Evolutionary conservation across 2,329 filamentous ascomycete species (phyloP).

Genomic region (Epichloe uncinata): DNA sequence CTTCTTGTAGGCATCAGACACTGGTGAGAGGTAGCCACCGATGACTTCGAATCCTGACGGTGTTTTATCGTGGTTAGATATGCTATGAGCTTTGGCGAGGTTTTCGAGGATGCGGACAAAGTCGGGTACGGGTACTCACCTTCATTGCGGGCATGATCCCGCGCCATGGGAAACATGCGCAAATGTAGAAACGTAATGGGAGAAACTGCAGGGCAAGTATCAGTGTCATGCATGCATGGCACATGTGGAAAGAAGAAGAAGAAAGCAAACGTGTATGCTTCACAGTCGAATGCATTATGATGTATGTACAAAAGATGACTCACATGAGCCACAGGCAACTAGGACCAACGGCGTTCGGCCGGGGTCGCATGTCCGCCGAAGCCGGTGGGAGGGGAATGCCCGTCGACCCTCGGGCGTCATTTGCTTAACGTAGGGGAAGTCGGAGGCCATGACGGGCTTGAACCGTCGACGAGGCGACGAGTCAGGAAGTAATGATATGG

Average conservation of each 20-base stretch:
- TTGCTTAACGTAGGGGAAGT: slow-evolving; percentile 22
- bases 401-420: slow-evolving; percentile 29
- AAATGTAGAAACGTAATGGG: slow-evolving; percentile 66
- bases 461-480: neutral
- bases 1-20: slow-evolving; percentile 24
- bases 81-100: neutral
- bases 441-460: slow-evolving; percentile 13
- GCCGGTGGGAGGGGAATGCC: slow-evolving; percentile 46
- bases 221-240: no score
- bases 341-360: slow-evolving; percentile 3
- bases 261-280: neutral
- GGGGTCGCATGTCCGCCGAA: slow-evolving; percentile 38
- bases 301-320: slow-evolving; percentile 3
- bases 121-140: slow-evolving; percentile 7
- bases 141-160: slow-evolving; percentile 54
- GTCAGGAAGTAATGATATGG: no score
- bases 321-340: slow-evolving; percentile 48
- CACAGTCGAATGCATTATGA: neutral
- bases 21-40: slow-evolving; percentile 45
- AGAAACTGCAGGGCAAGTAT: slow-evolving; percentile 31
- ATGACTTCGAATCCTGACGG: slow-evolving; percentile 57
- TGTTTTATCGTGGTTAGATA: neutral
- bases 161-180: slow-evolving; percentile 80
- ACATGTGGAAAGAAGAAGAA: no score
- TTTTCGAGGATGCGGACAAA: no score